A percentile compares a stretch with the other conserved stretches of the same genome.
phyloP scores from a whole-genome alignment of 2,329 filamentous ascomycete species.

The Daldinia sp. region DNA sequence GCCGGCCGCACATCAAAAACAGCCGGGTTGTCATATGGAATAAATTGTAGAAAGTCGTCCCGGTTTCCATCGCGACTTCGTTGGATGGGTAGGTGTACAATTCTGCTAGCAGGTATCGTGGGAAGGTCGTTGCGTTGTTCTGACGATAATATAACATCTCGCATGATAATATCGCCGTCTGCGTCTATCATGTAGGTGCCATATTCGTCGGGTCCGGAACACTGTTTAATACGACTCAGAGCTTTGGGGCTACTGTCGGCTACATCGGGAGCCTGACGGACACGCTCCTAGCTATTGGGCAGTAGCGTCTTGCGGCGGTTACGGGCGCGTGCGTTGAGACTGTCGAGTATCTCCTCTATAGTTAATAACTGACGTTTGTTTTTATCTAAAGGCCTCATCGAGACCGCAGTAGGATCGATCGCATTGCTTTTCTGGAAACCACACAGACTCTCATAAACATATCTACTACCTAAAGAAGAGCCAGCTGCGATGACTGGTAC shows the following conservation, averaged over 20 bases:
- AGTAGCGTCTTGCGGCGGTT: background rate
- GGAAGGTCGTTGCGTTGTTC: background rate
- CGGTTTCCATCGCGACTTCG: background rate
- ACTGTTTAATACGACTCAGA: conserved; percentile 19
- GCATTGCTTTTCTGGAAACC: background rate
- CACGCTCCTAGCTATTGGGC: background rate
- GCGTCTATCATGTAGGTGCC: conserved; percentile 1
- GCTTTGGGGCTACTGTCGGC: background rate
- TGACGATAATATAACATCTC: conserved; percentile 12
- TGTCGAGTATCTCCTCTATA: conserved; percentile 14
- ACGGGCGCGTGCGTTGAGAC: conserved; percentile 13
- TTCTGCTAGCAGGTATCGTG: background rate
- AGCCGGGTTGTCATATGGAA: conserved; percentile 40
- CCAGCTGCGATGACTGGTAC: background rate
- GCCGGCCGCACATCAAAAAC: conserved; percentile 29
- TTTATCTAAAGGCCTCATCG: background rate
- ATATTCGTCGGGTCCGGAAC: conserved; percentile 16
- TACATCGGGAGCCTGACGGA: background rate
- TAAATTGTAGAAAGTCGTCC: conserved; percentile 17
- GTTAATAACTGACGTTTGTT: conserved; percentile 5
- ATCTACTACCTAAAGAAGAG: background rate
- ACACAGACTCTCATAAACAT: background rate
- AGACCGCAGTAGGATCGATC: background rate
- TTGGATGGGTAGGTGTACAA: conserved; percentile 36
- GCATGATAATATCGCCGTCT: conserved; percentile 38